Conservation (phyloP, 164 flowering plant genomes). For the Magnolia kwangsiensis region DNA sequence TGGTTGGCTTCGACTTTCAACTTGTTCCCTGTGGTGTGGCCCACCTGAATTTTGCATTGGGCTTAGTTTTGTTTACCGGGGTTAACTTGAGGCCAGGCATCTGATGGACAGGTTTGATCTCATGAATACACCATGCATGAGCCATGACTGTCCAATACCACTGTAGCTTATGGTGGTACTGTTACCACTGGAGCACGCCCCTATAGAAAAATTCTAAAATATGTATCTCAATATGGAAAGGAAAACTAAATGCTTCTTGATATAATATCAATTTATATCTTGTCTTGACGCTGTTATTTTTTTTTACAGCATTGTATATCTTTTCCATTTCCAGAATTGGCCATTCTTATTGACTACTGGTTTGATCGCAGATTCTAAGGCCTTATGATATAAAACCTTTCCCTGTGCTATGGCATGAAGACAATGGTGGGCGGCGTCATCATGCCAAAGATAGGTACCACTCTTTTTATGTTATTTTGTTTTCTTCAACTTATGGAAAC, state of each 20-base stretch:
- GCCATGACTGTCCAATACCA: too few relatives aligned
- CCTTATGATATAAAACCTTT: slow-evolving; percentile 72
- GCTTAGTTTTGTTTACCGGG: too few relatives aligned
- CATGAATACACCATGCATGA: too few relatives aligned
- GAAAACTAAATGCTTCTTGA: too few relatives aligned
- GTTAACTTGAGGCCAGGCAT: too few relatives aligned
- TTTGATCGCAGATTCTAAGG: slow-evolving; percentile 47
- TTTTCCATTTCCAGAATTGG: background rate
- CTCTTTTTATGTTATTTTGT: background rate
- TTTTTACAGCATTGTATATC: background rate
- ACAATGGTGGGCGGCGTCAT: slow-evolving; percentile 60
- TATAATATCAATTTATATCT: background rate
- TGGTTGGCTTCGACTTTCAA: too few relatives aligned
- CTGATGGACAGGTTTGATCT: too few relatives aligned
- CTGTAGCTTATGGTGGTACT: too few relatives aligned
- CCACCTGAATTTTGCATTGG: too few relatives aligned
- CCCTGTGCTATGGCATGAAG: slow-evolving; percentile 95
- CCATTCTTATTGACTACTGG: background rate
- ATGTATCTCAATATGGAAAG: background rate
- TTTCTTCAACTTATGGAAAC: background rate
- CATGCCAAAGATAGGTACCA: slow-evolving; percentile 67
- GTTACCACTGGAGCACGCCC: too few relatives aligned
- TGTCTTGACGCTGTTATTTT: background rate
- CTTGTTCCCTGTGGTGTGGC: too few relatives aligned
- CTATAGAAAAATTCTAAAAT: too few relatives aligned